Evolutionary conservation across 2,329 filamentous ascomycete species (phyloP), one percentile per base, ranked within the genome.

Genomic region (Trichoderma breve): DNA sequence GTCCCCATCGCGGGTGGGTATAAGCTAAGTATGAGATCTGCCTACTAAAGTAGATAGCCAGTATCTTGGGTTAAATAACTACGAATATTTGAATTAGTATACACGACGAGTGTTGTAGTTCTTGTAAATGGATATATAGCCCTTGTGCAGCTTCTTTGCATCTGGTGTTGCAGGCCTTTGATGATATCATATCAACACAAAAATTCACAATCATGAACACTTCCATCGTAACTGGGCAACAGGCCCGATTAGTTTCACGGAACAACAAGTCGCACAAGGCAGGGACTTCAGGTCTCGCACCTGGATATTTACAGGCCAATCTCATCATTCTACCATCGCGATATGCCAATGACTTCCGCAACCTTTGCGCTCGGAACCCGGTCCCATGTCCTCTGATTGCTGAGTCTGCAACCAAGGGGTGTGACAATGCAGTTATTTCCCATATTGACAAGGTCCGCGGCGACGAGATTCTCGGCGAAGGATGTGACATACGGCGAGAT

Each of bases 311-410:
- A 15, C 89, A 91, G 82, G 88, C 89, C 51, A 91, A 91, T 75
- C 82, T 91, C 47, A 83, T 91, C 51, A 82, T 91, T 12, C 82
- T 91, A 1, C 89, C 88, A 0, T 85, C 84, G 1, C 78, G 81
- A 36, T 88, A 90, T 77, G 88, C 89, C 14, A 66, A 80, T 21
- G 87, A 90, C 77, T 91, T 91, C 78, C 84, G 86, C 14, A 78
- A 84, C 21, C 85, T 91, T 28, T 91, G 89, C 78, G 82, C 83
- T 1, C 84, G 88, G 63, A 91, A 91, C 74, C 87, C 89, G 3
- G 89, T 91, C 0, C 85, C 89, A 0, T 91, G 89, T 75, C 89
- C 89, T 1, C 80, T 91, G 0, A 81, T 91, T 11, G 88, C 85
- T 14, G 85, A 88, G 76, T 88, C 86, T 3, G 79, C 80, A 0